phyloP scores from a whole-genome alignment of 2,329 filamentous ascomycete species.

The Pseudocercospora cruenta region DNA sequence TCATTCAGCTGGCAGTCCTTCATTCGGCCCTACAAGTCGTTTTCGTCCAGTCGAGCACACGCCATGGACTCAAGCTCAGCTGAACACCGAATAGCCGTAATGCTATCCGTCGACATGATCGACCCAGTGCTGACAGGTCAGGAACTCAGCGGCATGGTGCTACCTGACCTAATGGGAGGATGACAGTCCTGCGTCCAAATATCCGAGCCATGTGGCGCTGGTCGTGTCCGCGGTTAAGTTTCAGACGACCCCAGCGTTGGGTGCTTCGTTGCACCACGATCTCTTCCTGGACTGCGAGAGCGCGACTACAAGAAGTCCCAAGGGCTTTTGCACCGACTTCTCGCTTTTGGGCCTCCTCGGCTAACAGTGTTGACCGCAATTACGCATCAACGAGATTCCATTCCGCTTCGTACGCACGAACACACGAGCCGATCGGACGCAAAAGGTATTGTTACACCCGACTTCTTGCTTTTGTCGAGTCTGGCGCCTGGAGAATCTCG shows the following conservation, averaged over 20 bases:
- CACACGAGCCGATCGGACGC: neutral
- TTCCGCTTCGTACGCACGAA: constrained; percentile 1
- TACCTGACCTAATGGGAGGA: neutral
- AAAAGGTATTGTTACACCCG: constrained; percentile 1
- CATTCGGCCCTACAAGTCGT: neutral
- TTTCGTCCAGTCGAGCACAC: neutral
- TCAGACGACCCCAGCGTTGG: neutral
- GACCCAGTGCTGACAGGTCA: constrained; percentile 3
- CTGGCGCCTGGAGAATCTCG: neutral
- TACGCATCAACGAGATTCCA: neutral
- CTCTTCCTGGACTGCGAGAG: neutral
- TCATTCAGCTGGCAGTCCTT: neutral
- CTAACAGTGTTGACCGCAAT: neutral
- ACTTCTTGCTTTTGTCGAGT: neutral
- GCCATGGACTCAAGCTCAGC: neutral
- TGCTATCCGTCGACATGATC: neutral
- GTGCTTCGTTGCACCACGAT: neutral
- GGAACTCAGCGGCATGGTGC: neutral
- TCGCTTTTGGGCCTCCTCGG: neutral
- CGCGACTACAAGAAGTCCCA: neutral
- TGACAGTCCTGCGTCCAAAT: neutral
- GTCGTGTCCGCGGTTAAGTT: neutral
- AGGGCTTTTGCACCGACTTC: neutral
- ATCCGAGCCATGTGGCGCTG: neutral
- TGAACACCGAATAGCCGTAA: neutral